Conservation (phyloP, 1,139 yeast genomes). For the Saccharomyces hybrid region DNA sequence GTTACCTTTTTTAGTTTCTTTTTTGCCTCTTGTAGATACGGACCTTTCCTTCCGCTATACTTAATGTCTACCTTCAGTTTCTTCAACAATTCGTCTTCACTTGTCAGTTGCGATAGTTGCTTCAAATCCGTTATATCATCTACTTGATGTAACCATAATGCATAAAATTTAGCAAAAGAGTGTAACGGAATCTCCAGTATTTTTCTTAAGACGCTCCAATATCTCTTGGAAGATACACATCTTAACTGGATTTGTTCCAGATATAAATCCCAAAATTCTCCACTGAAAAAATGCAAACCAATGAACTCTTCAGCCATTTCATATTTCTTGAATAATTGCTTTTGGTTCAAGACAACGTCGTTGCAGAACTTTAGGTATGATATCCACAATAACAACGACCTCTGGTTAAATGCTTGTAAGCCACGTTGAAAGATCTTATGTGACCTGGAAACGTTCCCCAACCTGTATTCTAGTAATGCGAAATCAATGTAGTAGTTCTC, state of each 20-base stretch:
- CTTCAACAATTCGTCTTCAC: slow-evolving; percentile 26
- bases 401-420: slow-evolving; percentile 33
- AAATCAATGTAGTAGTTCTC: slow-evolving; percentile 77
- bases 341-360: slow-evolving; percentile 33
- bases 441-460: slow-evolving; percentile 49
- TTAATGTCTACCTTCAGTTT: slow-evolving; percentile 29
- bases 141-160: slow-evolving; percentile 38
- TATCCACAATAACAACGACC: slow-evolving; percentile 67
- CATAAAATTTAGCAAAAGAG: slow-evolving; percentile 60
- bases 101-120: slow-evolving; percentile 26
- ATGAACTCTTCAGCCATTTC: slow-evolving; percentile 54
- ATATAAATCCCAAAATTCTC: slow-evolving; percentile 69
- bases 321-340: slow-evolving; percentile 40
- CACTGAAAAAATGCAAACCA: slow-evolving; percentile 68
- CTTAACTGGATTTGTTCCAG: slow-evolving; percentile 45
- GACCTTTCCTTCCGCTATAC: slow-evolving; percentile 25
- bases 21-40: slow-evolving; percentile 26
- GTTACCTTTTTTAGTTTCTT: slow-evolving; percentile 25
- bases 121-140: slow-evolving; percentile 29
- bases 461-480: slow-evolving; percentile 57
- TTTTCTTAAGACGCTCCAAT: slow-evolving; percentile 46
- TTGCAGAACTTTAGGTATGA: slow-evolving; percentile 52
- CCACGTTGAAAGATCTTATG: slow-evolving; percentile 48
- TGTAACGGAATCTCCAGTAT: slow-evolving; percentile 68
- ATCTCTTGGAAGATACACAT: slow-evolving; percentile 36